Evolutionary conservation across 2,329 filamentous ascomycete genomes (phyloP), one percentile per base, ranked within the genome.

Genomic region (Arthroderma uncinatum): DNA sequence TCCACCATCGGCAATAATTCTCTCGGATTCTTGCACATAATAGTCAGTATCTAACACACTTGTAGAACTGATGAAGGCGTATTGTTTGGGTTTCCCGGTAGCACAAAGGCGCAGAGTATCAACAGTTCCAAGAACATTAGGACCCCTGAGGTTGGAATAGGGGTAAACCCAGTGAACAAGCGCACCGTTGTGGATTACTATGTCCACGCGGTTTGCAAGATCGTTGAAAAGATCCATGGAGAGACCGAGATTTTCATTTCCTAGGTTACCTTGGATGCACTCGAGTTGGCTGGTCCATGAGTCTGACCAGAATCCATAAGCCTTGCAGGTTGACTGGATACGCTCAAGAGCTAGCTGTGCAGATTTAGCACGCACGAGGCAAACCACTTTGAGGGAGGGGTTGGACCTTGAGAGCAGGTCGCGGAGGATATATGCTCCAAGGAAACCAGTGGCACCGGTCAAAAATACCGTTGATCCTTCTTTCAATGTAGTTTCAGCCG

Each of bases 361-460:
- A 58, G 82, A 81, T 68, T 85, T 83, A 39, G 83, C 83, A 54
- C 90, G 85, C 2, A 95, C 85, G 58, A 91, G 84, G 0, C 85
- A 83, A 58, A 95, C 82, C 8, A 95, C 78, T 62, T 80, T 84
- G 12, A 82, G 74, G 16, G 74, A 71, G 16, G 74, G 79, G 14
- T 73, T 73, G 8, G 76, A 74, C 23, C 85, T 78, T 39, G 80
- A 79, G 1, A 96, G 77, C 1, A 95, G 72, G 57, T 95, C 88
- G 57, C 80, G 80, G 33, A 94, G 75, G 9, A 96, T 76, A 66
- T 90, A 94, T 0, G 87, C 81, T 28, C 91, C 91, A 19, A 96
- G 73, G 76, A 96, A 96, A 1, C 91, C 91, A 4, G 91, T 96
- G 2, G 88, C 89, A 44, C 92, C 90, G 2, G 91, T 96, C 4